Percentiles rank a stretch among this genome's conserved stretches.
Conservation (phyloP, 2,329 filamentous ascomycete genomes). For the Verticillium dahliae region DNA sequence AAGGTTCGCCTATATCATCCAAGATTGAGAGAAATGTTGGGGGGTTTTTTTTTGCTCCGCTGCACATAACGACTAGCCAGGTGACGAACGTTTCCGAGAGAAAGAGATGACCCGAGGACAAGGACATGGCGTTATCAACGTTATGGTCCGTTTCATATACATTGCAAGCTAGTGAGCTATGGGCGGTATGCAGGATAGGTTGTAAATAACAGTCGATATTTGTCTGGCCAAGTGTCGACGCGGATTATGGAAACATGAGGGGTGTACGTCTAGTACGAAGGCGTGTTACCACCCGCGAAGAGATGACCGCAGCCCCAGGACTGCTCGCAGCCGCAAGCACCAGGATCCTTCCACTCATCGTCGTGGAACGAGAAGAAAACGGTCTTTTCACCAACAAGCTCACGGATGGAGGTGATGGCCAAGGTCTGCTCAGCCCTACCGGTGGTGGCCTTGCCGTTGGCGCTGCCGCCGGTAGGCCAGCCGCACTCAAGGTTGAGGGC, state of each 20-base stretch:
- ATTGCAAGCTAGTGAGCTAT: background rate
- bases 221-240: background rate
- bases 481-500: conserved; percentile 85
- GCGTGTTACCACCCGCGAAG: conserved; percentile 23
- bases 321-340: conserved; percentile 68
- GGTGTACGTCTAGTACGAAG: too few relatives aligned
- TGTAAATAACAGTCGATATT: conserved; percentile 1
- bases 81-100: background rate
- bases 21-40: background rate
- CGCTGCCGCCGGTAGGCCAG: conserved; percentile 67
- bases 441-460: conserved; percentile 69
- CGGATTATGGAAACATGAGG: background rate
- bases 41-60: background rate
- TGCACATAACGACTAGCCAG: background rate
- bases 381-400: conserved; percentile 57
- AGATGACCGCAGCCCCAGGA: conserved; percentile 63
- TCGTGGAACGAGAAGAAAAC: conserved; percentile 78
- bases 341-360: conserved; percentile 75
- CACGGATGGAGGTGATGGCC: conserved; percentile 67
- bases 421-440: conserved; percentile 58
- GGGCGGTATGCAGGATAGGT: background rate
- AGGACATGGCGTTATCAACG: background rate
- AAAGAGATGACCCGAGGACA: background rate
- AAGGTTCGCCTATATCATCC: background rate
- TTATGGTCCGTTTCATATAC: background rate